Percentiles rank a stretch among this genome's conserved stretches.
These are phyloP conservation scores for Sanguinoderma infundibulare DNA, from an alignment of 1,284 basidiomycete species.

Conservation along the genomic window DNA sequence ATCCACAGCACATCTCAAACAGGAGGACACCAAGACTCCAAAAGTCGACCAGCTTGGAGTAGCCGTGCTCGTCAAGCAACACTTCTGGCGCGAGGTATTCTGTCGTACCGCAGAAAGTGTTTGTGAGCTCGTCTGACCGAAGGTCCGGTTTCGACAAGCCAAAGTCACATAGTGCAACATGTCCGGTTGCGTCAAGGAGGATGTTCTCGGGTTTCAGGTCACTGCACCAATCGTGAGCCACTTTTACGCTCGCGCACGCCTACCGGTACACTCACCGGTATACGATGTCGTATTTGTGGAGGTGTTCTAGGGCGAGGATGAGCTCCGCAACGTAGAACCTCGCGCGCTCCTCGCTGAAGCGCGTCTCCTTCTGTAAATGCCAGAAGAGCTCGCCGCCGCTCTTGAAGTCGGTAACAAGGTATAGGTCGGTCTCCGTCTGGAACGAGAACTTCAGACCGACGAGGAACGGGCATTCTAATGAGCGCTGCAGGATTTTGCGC, in stretches of 20 bases:
- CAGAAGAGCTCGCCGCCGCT: constrained; percentile 98
- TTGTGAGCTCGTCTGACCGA: constrained; percentile 92
- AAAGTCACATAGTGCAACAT: constrained; percentile 96
- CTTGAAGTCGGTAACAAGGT: constrained; percentile 99
- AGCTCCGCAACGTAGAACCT: constrained; percentile 96
- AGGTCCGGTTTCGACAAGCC: constrained; percentile 97
- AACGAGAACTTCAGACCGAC: constrained; percentile 99
- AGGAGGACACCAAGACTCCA: constrained; percentile 94
- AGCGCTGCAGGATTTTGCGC: constrained; percentile 96
- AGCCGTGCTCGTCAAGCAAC: constrained; percentile 97
- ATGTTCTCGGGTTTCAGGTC: constrained; percentile 99
- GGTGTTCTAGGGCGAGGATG: constrained; percentile 91
- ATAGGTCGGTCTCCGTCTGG: constrained; percentile 95
- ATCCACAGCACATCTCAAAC: constrained; percentile 99
- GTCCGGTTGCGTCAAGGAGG: constrained; percentile 94
- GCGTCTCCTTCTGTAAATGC: constrained; percentile 94
- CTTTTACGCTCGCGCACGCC: neutral
- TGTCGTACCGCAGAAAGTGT: constrained; percentile 97
- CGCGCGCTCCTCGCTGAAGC: constrained; percentile 92
- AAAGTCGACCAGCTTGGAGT: constrained; percentile 98
- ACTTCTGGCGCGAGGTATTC: constrained; percentile 99
- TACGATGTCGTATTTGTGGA: constrained; percentile 97
- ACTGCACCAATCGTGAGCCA: constrained; percentile 39
- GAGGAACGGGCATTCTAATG: constrained; percentile 94
- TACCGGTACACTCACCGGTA: constrained; percentile 70